These are phyloP conservation scores for Dactylellina haptotyla DNA, from an alignment of 2,329 filamentous ascomycete species.

Conservation along the genomic window DNA sequence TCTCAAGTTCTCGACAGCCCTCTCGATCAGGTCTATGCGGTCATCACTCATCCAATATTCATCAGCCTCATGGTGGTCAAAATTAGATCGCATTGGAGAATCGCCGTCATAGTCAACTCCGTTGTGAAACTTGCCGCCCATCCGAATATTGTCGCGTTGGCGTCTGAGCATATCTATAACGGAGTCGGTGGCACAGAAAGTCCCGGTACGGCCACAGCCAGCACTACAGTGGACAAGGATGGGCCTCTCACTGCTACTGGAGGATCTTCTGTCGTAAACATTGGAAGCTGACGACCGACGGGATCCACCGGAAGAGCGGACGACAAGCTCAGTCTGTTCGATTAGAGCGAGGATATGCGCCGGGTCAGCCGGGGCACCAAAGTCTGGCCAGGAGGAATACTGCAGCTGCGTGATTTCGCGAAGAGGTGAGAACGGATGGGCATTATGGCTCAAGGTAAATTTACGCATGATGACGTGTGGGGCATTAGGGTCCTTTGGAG, in stretches of 20 bases:
- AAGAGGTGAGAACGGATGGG: conserved; percentile 82
- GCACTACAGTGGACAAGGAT: conserved; percentile 95
- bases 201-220: conserved; percentile 92
- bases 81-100: conserved; percentile 37
- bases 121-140: conserved; percentile 41
- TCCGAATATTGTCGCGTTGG: conserved; percentile 66
- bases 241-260: conserved; percentile 66
- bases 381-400: conserved; percentile 97
- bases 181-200: conserved; percentile 95
- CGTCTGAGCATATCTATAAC: conserved; percentile 96
- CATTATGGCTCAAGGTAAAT: conserved; percentile 80
- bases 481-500: conserved; percentile 65
- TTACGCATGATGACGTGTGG: conserved; percentile 86
- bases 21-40: conserved; percentile 80
- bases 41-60: conserved; percentile 76
- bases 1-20: conserved; percentile 90
- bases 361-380: conserved; percentile 89
- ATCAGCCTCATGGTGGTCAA: conserved; percentile 61
- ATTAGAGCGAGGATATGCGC: conserved; percentile 86
- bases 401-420: conserved; percentile 94
- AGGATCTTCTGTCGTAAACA: conserved; percentile 58
- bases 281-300: conserved; percentile 56
- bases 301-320: conserved; percentile 62
- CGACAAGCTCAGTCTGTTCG: conserved; percentile 79
- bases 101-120: conserved; percentile 59